Evolutionary conservation across 2,329 filamentous ascomycete genomes (phyloP), one percentile per base, ranked within the genome.

Genomic region (Chrysoporthe puriensis): DNA sequence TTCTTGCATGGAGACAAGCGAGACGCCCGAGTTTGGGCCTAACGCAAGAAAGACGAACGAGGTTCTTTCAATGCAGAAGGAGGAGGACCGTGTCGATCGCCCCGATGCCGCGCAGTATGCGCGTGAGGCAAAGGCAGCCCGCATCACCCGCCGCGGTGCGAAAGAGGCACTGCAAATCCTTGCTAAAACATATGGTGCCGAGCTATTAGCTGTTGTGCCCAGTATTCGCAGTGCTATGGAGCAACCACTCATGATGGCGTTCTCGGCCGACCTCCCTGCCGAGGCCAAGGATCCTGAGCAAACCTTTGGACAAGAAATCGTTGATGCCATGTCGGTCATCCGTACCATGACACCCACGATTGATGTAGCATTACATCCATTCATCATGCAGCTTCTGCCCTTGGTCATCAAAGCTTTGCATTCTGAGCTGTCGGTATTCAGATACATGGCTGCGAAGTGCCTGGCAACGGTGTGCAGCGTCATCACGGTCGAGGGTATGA

Each of bases 381-480:
- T 96, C 79, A 86, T 98, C 56, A 89, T 96, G 78, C 85, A 90
- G 62, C 86, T 97, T 73, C 87, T 97, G 77, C 94, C 95, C 8
- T 84, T 95, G 48, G 89, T 99, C 64, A 92, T 94, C 73, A 95
- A 91, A 78, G 95, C 93, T 4, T 84, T 99, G 56, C 93, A 95
- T 73, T 97, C 93, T 26, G 88, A 91, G 73, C 85, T 98, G 16
- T 96, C 96, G 2, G 93, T 99, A 2, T 93, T 99, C 76, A 88
- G 96, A 50, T 99, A 99, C 79, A 96, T 95, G 80, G 96, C 96
- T 34, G 96, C 96, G 0, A 99, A 99, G 78, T 98, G 96, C 76
- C 89, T 99, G 77, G 96, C 96, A 9, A 99, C 96, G 1, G 91
- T 98, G 57, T 99, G 96, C 84, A 99, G 95, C 76, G 91, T 98